Base-by-base conservation (phyloP, 495 filamentous ascomycete genomes). In the Achaetomiella virescens region DNA sequence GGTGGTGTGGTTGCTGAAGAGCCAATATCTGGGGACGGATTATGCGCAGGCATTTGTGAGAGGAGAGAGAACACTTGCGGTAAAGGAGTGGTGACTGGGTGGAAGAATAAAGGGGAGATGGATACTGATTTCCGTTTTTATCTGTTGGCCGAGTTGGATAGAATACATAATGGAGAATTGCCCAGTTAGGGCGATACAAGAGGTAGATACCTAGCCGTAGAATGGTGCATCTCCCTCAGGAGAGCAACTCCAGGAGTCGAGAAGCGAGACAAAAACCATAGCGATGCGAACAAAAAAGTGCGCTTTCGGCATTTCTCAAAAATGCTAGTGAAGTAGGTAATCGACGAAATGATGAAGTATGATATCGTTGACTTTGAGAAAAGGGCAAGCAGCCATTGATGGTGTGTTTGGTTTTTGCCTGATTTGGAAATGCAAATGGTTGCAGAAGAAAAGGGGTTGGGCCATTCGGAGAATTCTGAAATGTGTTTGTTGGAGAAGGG, bases 1-100 rank as follows among this genome's bases (percentile, higher is more conserved):
- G 48, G 41, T 83, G 46, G 69, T 82, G 17, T 66, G 61, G 62
- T 70, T 70, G 42, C 31, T 74, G 54, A 84, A 84, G 69, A 71
- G 72, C 0, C 48, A 62, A 11, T 45, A 66, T 41, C 29, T 74
- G 29, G 66, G 66, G 35, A 72, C 66, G 9, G 53, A 70, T 18
- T 37, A 54, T 15, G 58, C 63, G 9, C 48, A 15, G 17, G 54
- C 53, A 8, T 62, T 51, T 47, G 61, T 54, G 0, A 61, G 36
- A 21, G 66, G 63, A 4, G 44, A 52, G 45, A 48, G 59, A 25
- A 67, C 64, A n/a, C 18, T 54, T 1, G 29, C 17, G 12, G 44
- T 37, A 6, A 60, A 59, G 52, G 48, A 57, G 25, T 61, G 59
- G 57, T 64, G 43, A 55, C 6, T n/a, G 6, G 15, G 40, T 15